Evolutionary conservation across 179 eudicot genomes (phyloP).

Genomic region (Carnegiea gigantea): DNA sequence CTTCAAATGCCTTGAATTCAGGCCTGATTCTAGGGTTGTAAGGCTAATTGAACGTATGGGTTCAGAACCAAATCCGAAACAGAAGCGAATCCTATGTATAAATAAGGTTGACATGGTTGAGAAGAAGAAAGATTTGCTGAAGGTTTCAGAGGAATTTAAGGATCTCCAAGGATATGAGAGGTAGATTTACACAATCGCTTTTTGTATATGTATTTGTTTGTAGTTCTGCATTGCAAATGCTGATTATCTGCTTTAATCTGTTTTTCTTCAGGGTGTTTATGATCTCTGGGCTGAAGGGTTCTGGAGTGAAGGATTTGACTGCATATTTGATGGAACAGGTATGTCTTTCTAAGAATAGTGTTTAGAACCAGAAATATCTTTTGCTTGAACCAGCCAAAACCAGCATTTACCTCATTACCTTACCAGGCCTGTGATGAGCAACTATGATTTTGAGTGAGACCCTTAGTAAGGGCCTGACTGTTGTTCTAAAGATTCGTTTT

Average conservation of each 20-base stretch:
- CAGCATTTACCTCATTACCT: too few species aligned
- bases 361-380: background rate
- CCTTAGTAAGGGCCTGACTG: too few species aligned
- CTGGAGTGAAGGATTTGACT: conserved; percentile 81
- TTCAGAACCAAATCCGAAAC: conserved; percentile 52
- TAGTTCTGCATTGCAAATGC: conserved; percentile 8
- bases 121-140: conserved; percentile 80
- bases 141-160: conserved; percentile 78
- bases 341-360: conserved; percentile 16
- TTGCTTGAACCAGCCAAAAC: background rate
- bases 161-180: conserved; percentile 82
- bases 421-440: too few species aligned
- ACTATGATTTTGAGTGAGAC: too few species aligned
- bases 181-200: conserved; percentile 29
- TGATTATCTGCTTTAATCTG: conserved; percentile 13
- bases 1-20: conserved; percentile 27
- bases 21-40: conserved; percentile 91
- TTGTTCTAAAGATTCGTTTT: too few species aligned
- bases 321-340: conserved; percentile 83
- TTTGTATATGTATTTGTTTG: background rate
- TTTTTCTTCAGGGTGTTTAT: conserved; percentile 60
- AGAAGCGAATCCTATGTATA: conserved; percentile 88
- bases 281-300: conserved; percentile 94
- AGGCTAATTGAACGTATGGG: conserved; percentile 81
- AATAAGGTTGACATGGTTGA: conserved; percentile 93